Evolutionary conservation across 2,329 filamentous ascomycete genomes (phyloP), one percentile per base, ranked within the genome.

Genomic region (Aspergillus sp.): DNA sequence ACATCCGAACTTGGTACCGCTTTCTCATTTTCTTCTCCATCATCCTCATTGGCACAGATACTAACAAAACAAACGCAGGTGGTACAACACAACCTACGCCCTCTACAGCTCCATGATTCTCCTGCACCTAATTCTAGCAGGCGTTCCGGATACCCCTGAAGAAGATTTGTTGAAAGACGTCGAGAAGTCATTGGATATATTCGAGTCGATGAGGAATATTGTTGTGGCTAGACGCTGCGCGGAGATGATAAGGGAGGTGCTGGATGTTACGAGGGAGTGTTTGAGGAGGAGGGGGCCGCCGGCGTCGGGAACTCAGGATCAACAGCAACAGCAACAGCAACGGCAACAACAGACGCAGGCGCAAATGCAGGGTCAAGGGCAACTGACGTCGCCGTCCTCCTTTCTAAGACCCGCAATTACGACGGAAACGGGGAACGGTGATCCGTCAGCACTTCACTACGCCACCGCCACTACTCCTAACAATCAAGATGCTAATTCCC

Each of bases 91-190:
- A 35, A 65, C 63, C 13, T 65, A 65, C 45, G 57, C 61, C 6
- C 50, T 65, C n/a, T 63, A 65, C 46, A 61, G 60, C 5, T 57
- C 55, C 46, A 65, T 65, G 60, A 65, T 66, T 23, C 51, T 65
- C 19, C 58, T 66, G 6, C 56, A 65, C 41, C 49, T 60, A n/a
- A 44, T 64, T 7, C 52, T 64, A 33, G 55, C 54, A 4, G 49
- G 54, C 20, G 50, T 55, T 25, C 54, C 52, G 12, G 44, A 44
- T 2, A 50, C 57, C 9, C 48, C 50, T 32, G 51, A 53, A 20
- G 49, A 57, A 5, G 56, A 60, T 9, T 53, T 63, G n/a, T 41
- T 64, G 6, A 30, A 46, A 2, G 60, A 61, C 25, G 60, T 65
- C 2, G 59, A 63, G 35, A 64, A 64, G 45, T 59, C 54, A 20